These are phyloP conservation scores for Jamesozyma spencerorum DNA, from an alignment of 805 yeast species.

Conservation along the genomic window DNA sequence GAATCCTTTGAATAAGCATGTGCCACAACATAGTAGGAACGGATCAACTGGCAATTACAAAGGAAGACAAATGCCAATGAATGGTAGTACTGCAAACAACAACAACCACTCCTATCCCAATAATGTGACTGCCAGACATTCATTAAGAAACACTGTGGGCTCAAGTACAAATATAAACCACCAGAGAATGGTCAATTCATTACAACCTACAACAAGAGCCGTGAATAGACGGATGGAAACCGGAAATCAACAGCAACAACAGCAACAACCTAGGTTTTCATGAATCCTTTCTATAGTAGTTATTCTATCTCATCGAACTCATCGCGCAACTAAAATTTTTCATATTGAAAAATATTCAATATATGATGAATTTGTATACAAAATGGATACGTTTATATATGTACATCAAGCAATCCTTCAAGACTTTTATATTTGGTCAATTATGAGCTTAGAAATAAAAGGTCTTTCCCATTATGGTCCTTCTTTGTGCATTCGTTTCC, in stretches of 20 bases:
- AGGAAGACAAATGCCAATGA: background rate
- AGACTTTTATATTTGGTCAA: conserved; percentile 18
- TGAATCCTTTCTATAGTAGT: background rate
- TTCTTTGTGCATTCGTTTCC: conserved; percentile 50
- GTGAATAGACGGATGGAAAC: conserved; percentile 31
- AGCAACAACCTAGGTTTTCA: conserved; percentile 10
- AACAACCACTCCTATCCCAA: conserved; percentile 1
- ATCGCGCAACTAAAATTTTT: background rate
- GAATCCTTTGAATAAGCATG: conserved; percentile 17
- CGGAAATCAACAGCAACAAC: conserved; percentile 18
- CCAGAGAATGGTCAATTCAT: conserved; percentile 22
- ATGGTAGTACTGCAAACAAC: background rate
- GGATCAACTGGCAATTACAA: conserved; percentile 5
- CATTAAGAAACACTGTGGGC: conserved; percentile 10
- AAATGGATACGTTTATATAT: no score
- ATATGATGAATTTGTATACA: background rate
- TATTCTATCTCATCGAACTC: background rate
- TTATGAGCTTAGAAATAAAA: conserved; percentile 16
- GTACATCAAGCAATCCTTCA: background rate
- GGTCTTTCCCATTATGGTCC: conserved; percentile 47
- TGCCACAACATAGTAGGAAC: conserved; percentile 4
- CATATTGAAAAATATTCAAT: background rate
- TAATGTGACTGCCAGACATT: conserved; percentile 1
- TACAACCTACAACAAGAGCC: conserved; percentile 36
- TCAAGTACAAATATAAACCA: conserved; percentile 15